A percentile compares a stretch with the other conserved stretches of the same genome.
These are phyloP conservation scores for Melanomma pulvis-pyrius DNA, from an alignment of 495 filamentous ascomycete genomes.

Conservation along the genomic window DNA sequence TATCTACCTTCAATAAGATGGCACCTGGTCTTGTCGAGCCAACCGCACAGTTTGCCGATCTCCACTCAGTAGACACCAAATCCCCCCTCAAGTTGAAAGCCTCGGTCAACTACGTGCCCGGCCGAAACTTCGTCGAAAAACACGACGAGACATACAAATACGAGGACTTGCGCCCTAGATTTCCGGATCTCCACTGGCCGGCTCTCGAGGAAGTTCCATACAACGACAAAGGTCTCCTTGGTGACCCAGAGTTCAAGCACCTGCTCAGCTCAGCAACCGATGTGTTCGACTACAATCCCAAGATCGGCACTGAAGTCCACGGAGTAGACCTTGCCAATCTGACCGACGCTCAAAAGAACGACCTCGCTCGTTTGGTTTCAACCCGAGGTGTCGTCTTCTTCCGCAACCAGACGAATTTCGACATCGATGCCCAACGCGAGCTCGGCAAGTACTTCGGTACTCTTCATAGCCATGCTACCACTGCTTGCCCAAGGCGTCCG, in stretches of 20 bases:
- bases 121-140: slow-evolving; percentile 50
- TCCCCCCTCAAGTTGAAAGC: not conserved
- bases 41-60: slow-evolving; percentile 1
- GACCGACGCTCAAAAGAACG: slow-evolving; percentile 70
- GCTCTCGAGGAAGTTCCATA: slow-evolving; percentile 56
- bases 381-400: slow-evolving; percentile 76
- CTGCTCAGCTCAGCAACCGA: slow-evolving; percentile 58
- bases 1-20: slow-evolving; percentile 30
- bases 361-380: slow-evolving; percentile 71
- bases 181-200: slow-evolving; percentile 60
- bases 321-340: slow-evolving; percentile 70
- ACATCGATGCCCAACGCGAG: slow-evolving; percentile 67
- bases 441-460: slow-evolving; percentile 69
- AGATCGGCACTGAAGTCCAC: slow-evolving; percentile 72
- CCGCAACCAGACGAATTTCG: slow-evolving; percentile 66
- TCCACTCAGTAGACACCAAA: not conserved
- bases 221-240: slow-evolving; percentile 58
- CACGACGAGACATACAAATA: slow-evolving; percentile 56
- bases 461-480: slow-evolving; percentile 67
- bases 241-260: slow-evolving; percentile 61
- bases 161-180: slow-evolving; percentile 59
- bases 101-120: slow-evolving; percentile 46
- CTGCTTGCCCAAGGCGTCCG: slow-evolving; percentile 58
- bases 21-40: slow-evolving; percentile 33
- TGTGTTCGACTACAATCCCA: slow-evolving; percentile 65